Base-by-base conservation (phyloP, 2,329 filamentous ascomycete species). In the Aspergillus latus region DNA sequence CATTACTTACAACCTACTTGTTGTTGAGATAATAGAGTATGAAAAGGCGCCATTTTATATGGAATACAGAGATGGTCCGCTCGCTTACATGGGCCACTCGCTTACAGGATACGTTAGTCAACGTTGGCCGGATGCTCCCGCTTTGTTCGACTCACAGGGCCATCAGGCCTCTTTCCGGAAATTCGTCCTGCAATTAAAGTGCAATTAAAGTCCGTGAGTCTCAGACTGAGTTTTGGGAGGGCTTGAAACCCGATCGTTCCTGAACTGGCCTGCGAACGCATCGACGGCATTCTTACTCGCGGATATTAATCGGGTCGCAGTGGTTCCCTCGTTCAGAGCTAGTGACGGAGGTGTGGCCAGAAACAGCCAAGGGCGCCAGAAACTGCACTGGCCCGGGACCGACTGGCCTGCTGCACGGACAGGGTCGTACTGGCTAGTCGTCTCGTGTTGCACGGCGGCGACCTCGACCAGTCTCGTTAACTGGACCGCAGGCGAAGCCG, bases 331-430 rank as follows among this genome's bases (percentile, higher is more conserved):
- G n/a, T 56, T 39, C 16, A 45, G 51, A 34, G 50, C 50, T 34
- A 30, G 39, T 13, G n/a, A 54, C 49, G 55, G 55, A 57, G 55
- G 28, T 50, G 34, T 57, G 51, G 47, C 54, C 58, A 15, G 51
- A 59, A 54, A 52, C 21, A 46, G 54, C 11, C 30, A 52, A 32
- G 32, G 37, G 10, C 16, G 28, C 16, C 48, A 28, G 46, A 47
- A 21, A 21, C 21, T 21, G 21, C 21, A 21, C 21, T 21, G 21
- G 21, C 21, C 21, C 21, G 21, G 21, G 21, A 21, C 21, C 21
- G 21, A 21, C 21, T 21, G 21, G 21, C 21, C 8, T 13, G 34
- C 34, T 13, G 34, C 16, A 29, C 34, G 28, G 32, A 49, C 45
- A 49, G 48, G 39, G 53, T 56, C 48, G 37, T 48, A 47, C 48